A percentile compares a stretch with the other conserved stretches of the same genome.
These are phyloP conservation scores for Acacia crassicarpa DNA, from an alignment of 306 rosid genomes.

Conservation along the genomic window DNA sequence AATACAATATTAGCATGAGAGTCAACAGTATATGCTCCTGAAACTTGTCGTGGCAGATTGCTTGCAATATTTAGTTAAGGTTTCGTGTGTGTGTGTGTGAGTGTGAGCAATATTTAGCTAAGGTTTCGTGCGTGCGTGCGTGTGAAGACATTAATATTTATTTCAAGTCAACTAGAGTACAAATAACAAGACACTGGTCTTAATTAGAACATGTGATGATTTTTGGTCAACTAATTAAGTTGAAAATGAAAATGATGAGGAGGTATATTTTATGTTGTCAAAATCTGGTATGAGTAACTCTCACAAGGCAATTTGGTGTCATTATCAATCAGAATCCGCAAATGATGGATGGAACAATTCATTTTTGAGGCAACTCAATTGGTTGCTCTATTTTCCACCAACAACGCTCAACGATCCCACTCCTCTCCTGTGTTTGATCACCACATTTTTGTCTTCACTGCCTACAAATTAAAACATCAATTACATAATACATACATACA, in stretches of 20 bases:
- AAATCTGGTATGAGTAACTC: background rate
- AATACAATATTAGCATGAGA: background rate
- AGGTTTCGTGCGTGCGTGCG: too few species aligned
- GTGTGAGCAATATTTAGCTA: background rate
- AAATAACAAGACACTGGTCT: background rate
- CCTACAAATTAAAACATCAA: too few species aligned
- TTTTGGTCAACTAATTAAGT: background rate
- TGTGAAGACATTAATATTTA: background rate
- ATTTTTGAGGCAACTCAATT: background rate
- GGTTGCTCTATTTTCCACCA: background rate
- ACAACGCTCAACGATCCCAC: background rate
- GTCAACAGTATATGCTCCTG: background rate
- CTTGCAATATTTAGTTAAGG: background rate
- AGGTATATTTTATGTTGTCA: background rate
- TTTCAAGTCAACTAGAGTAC: background rate
- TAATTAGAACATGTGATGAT: background rate
- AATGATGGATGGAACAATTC: background rate
- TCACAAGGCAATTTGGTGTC: background rate
- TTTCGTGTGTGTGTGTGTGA: too few species aligned
- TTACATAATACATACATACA: too few species aligned
- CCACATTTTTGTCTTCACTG: too few species aligned
- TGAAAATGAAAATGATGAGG: background rate
- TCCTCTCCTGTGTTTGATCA: background rate
- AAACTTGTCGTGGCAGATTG: background rate
- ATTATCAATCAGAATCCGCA: background rate